Evolutionary conservation across 345 rosid genomes (phyloP).

Genomic region (Geranium rotundifolium): DNA sequence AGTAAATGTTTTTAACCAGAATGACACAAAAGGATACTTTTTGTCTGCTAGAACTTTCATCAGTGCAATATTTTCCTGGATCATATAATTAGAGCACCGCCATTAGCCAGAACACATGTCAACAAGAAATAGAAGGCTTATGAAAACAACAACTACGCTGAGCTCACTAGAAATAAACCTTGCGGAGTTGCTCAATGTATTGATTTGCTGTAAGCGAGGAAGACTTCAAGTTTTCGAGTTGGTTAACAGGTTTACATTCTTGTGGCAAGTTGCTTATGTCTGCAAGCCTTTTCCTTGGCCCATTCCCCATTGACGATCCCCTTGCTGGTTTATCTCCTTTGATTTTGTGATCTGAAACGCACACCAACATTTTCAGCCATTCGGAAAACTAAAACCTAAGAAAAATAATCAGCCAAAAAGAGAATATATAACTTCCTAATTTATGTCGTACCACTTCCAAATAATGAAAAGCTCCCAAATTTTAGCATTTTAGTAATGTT

Average conservation of each 20-base stretch:
- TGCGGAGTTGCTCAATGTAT: conserved; percentile 32
- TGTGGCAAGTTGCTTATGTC: conserved; percentile 51
- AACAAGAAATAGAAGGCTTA: not conserved
- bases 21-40: conserved; percentile 48
- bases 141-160: not conserved
- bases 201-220: conserved; percentile 20
- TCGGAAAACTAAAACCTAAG: conserved; percentile 1
- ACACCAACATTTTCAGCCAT: conserved; percentile 5
- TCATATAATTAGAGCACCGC: conserved; percentile 9
- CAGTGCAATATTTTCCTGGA: conserved; percentile 54
- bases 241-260: conserved; percentile 14
- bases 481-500: too few species aligned
- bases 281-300: conserved; percentile 31
- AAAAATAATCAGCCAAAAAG: not conserved
- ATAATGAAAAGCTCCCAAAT: too few species aligned
- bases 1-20: not conserved
- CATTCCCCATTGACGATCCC: conserved; percentile 20
- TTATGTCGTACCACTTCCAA: too few species aligned
- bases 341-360: conserved; percentile 16
- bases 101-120: conserved; percentile 8
- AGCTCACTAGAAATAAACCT: conserved; percentile 15
- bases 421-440: not conserved
- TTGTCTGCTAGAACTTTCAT: conserved; percentile 55
- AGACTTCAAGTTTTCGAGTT: conserved; percentile 20
- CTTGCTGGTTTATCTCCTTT: conserved; percentile 20